phyloP scores from a whole-genome alignment of 768 basidiomycete genomes.

The Boletus sensibilis region DNA sequence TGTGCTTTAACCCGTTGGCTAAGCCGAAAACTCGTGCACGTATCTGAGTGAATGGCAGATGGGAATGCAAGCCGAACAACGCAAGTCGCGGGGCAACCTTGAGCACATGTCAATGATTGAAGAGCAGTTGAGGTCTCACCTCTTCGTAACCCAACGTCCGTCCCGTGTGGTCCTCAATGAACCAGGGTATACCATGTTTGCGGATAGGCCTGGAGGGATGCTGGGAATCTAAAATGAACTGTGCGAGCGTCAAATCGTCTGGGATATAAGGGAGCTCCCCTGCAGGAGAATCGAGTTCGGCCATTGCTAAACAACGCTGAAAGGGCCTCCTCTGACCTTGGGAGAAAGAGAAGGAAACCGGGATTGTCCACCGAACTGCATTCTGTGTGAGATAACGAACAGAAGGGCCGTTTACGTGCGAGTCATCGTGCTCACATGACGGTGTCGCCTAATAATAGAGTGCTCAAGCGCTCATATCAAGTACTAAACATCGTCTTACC shows the following conservation, averaged over 20 bases:
- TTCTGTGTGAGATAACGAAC: too few relatives aligned
- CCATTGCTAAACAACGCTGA: conserved; percentile 23
- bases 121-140: conserved; percentile 19
- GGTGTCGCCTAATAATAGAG: too few relatives aligned
- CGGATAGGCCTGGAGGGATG: conserved; percentile 32
- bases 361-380: too few relatives aligned
- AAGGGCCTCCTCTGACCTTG: background rate
- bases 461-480: too few relatives aligned
- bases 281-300: conserved; percentile 30
- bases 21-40: conserved; percentile 37
- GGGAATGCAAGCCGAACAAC: background rate
- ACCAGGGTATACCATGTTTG: conserved; percentile 32
- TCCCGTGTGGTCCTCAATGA: conserved; percentile 44
- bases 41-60: conserved; percentile 24
- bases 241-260: conserved; percentile 38
- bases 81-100: background rate
- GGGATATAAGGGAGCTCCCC: conserved; percentile 35
- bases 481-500: too few relatives aligned
- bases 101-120: background rate
- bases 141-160: conserved; percentile 36
- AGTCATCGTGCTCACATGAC: background rate
- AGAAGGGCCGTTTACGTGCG: too few relatives aligned
- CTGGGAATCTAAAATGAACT: conserved; percentile 38
- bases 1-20: conserved; percentile 37
- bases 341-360: background rate